Percentiles rank a stretch among this genome's conserved stretches.
Conservation (phyloP, 139 green algal species). For the Ettlia oleoabundans region DNA sequence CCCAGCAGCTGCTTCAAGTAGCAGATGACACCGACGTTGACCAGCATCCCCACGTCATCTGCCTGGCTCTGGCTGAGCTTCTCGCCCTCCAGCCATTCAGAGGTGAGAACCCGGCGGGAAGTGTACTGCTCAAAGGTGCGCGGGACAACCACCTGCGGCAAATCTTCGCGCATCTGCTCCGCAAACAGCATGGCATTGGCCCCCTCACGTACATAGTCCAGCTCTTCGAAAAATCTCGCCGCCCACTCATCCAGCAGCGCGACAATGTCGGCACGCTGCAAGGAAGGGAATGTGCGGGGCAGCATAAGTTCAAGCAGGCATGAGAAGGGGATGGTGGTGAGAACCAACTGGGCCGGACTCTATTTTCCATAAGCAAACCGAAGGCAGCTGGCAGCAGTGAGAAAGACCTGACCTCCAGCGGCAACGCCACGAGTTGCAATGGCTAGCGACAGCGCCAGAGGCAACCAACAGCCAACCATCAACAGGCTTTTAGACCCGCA, state of each 20-base stretch:
- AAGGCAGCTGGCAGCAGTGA: too few relatives aligned
- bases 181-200: constrained; percentile 88
- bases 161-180: constrained; percentile 84
- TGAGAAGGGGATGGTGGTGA: too few relatives aligned
- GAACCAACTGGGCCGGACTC: too few relatives aligned
- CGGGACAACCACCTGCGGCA: constrained; percentile 98
- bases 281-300: background rate
- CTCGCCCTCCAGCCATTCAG: constrained; percentile 86
- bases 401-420: too few relatives aligned
- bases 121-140: constrained; percentile 87
- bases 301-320: background rate
- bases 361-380: too few relatives aligned
- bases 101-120: constrained; percentile 85
- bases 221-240: constrained; percentile 95
- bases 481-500: background rate
- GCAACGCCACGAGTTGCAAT: too few relatives aligned
- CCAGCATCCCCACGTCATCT: constrained; percentile 55
- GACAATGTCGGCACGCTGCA: constrained; percentile 83
- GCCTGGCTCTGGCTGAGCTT: constrained; percentile 84
- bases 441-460: too few relatives aligned
- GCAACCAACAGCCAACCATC: too few relatives aligned
- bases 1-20: constrained; percentile 99
- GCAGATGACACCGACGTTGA: constrained; percentile 98
- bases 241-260: constrained; percentile 98
- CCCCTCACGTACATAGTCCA: constrained; percentile 97